phyloP scores from a whole-genome alignment of 768 basidiomycete genomes.

The Mycena albidolilacea region DNA sequence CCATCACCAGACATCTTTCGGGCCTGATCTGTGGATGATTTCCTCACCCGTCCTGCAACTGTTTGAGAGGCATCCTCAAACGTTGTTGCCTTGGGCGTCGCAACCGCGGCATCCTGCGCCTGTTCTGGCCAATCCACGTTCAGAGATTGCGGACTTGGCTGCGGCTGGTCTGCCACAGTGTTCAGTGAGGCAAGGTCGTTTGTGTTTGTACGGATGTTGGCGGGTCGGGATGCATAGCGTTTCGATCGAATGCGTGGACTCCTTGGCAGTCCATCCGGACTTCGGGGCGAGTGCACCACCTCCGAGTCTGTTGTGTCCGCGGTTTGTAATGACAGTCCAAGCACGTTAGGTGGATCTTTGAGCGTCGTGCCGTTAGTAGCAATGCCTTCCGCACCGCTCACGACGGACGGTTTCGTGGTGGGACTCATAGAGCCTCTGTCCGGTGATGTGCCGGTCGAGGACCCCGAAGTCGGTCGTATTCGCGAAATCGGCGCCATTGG shows the following conservation, averaged over 20 bases:
- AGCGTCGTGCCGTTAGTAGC: constrained; percentile 21
- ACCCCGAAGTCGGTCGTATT: constrained; percentile 56
- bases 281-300: constrained; percentile 43
- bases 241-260: constrained; percentile 66
- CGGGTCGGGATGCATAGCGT: constrained; percentile 62
- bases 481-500: constrained; percentile 77
- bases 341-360: constrained; percentile 17
- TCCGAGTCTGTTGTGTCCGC: constrained; percentile 70
- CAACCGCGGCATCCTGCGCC: constrained; percentile 57
- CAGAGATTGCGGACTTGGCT: constrained; percentile 62
- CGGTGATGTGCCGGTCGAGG: constrained; percentile 59
- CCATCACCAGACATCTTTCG: constrained; percentile 60
- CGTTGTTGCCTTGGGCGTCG: constrained; percentile 70
- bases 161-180: constrained; percentile 50
- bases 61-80: constrained; percentile 58
- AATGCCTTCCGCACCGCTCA: constrained; percentile 18
- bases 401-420: constrained; percentile 41
- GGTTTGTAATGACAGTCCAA: constrained; percentile 35
- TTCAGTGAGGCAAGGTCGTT: constrained; percentile 49
- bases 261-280: constrained; percentile 1
- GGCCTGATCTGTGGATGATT: constrained; percentile 48
- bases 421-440: constrained; percentile 55
- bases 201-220: constrained; percentile 64
- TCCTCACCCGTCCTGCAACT: constrained; percentile 39
- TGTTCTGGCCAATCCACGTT: constrained; percentile 70